Conservation (phyloP, 192 early-diverging fungal genomes). For the Entomortierella lignicola region DNA sequence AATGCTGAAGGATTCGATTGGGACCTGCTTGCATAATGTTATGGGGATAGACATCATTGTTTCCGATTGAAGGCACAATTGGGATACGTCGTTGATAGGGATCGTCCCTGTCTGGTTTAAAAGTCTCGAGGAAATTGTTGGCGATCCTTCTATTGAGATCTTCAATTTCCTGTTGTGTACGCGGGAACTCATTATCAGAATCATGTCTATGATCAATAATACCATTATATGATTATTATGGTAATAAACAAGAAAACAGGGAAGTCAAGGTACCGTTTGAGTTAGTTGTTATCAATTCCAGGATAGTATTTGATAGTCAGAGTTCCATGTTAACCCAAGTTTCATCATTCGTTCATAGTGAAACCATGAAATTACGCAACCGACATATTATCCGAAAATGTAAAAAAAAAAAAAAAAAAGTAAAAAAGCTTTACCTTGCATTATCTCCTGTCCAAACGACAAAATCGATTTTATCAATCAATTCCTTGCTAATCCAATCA, state of each 20-base stretch:
- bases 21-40: slow-evolving; percentile 65
- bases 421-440: too few species aligned
- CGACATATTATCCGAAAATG: too few species aligned
- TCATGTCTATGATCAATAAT: slow-evolving; percentile 67
- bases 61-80: slow-evolving; percentile 68
- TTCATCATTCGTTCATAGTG: not conserved
- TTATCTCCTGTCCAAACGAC: slow-evolving; percentile 84
- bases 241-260: too few species aligned
- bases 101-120: slow-evolving; percentile 48
- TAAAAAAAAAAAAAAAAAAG: too few species aligned
- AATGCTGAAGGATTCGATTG: slow-evolving; percentile 51
- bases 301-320: not conserved
- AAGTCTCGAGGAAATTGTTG: slow-evolving; percentile 57
- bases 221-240: too few species aligned
- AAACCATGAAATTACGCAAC: too few species aligned
- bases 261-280: too few species aligned
- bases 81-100: slow-evolving; percentile 52
- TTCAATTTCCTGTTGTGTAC: slow-evolving; percentile 70
- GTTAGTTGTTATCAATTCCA: not conserved
- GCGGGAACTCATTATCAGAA: slow-evolving; percentile 70
- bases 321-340: not conserved
- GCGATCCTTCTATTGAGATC: slow-evolving; percentile 65
- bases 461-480: slow-evolving; percentile 73
- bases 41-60: slow-evolving; percentile 78
- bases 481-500: slow-evolving; percentile 64